phyloP scores from a whole-genome alignment of 495 filamentous ascomycete genomes.

The Aspergillus ostianus region DNA sequence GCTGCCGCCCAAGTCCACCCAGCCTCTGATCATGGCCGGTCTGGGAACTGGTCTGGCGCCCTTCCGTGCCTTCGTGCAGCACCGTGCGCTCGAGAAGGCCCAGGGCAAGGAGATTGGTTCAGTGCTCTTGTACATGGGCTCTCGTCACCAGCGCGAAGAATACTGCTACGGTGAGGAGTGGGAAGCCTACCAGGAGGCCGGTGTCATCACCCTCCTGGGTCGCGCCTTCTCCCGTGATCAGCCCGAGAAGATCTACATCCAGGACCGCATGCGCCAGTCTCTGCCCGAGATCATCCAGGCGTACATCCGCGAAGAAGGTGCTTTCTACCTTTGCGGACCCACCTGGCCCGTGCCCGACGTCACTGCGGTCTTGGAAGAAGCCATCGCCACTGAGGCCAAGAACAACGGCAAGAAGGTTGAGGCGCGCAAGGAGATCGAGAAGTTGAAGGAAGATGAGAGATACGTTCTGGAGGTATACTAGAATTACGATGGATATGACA shows the following conservation, averaged over 20 bases:
- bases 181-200: conserved; percentile 96
- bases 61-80: conserved; percentile 97
- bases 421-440: conserved; percentile 89
- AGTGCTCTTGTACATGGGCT: conserved; percentile 94
- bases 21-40: conserved; percentile 97
- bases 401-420: conserved; percentile 74
- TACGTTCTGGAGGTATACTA: conserved; percentile 98
- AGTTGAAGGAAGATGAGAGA: conserved; percentile 87
- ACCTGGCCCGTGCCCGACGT: conserved; percentile 99
- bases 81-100: conserved; percentile 93
- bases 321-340: conserved; percentile 95
- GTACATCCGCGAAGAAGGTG: conserved; percentile 83
- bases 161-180: conserved; percentile 99
- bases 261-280: conserved; percentile 93
- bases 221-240: conserved; percentile 96
- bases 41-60: conserved; percentile 97
- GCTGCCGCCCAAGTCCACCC: conserved; percentile 76
- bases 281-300: conserved; percentile 82
- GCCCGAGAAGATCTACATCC: conserved; percentile 98
- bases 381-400: conserved; percentile 76
- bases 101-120: conserved; percentile 92
- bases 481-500: background rate
- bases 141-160: conserved; percentile 94
- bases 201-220: conserved; percentile 90
- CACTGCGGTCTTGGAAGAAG: conserved; percentile 88